Percentiles rank a stretch among this genome's conserved stretches.
These are phyloP conservation scores for Cornus suecica DNA, from an alignment of 148 eudicot species.

Conservation along the genomic window DNA sequence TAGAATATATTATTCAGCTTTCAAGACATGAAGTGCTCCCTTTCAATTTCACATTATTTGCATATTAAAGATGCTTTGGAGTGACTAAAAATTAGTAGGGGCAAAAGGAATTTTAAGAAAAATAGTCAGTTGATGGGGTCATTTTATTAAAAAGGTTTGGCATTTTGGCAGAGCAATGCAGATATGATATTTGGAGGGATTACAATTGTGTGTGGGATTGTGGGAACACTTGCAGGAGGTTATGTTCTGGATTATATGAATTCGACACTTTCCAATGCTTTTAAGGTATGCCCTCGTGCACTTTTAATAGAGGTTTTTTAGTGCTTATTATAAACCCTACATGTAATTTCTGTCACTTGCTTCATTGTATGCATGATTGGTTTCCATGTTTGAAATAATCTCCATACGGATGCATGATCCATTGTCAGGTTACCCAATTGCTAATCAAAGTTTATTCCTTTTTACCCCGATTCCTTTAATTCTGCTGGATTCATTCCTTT, in stretches of 20 bases:
- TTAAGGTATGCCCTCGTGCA: constrained; percentile 48
- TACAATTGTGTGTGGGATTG: constrained; percentile 73
- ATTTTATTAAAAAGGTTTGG: constrained; percentile 3
- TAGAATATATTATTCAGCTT: not conserved
- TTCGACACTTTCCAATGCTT: constrained; percentile 83
- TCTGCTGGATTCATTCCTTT: not conserved
- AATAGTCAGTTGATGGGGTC: not conserved
- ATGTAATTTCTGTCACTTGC: not conserved
- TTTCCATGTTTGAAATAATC: not conserved
- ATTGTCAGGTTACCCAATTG: not conserved
- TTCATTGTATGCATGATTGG: not conserved
- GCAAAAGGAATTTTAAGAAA: not conserved
- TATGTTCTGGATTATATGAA: constrained; percentile 63
- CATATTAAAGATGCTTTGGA: not conserved
- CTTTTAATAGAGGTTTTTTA: not conserved
- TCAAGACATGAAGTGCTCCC: not conserved
- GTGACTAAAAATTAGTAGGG: not conserved
- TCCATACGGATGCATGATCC: not conserved
- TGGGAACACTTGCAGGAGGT: constrained; percentile 90
- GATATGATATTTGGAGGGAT: constrained; percentile 83
- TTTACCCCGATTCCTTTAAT: too few species aligned
- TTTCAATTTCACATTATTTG: not conserved
- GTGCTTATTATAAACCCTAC: not conserved
- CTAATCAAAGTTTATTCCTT: not conserved
- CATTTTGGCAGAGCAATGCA: constrained; percentile 56